A percentile compares a stretch with the other conserved stretches of the same genome.
Evolutionary conservation across 768 basidiomycete genomes (phyloP).

Genomic region (Kondoa subrosea): DNA sequence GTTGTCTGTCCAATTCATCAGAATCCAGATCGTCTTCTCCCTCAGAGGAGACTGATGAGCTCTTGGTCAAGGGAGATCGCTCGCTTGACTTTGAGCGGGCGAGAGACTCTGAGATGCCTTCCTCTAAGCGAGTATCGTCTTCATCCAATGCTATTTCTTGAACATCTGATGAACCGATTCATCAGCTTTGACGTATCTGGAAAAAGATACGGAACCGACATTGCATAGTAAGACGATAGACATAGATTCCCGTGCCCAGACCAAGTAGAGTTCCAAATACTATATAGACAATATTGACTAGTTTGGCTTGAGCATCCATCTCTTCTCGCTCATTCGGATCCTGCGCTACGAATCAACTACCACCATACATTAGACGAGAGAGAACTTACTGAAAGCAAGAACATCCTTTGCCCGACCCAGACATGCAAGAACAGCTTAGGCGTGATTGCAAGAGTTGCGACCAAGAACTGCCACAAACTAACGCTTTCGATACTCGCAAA

Average conservation of each 20-base stretch:
- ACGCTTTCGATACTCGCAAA: conserved; percentile 54
- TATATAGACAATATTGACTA: conserved; percentile 48
- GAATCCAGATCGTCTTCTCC: conserved; percentile 11
- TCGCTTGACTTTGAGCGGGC: neutral
- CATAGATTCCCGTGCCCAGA: conserved; percentile 49
- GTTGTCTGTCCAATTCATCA: neutral
- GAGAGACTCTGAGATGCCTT: too few species aligned
- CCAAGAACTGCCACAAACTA: conserved; percentile 53
- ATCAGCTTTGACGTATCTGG: neutral
- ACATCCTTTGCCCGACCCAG: conserved; percentile 62
- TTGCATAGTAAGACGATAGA: conserved; percentile 27
- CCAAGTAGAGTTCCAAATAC: conserved; percentile 46
- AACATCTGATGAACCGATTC: neutral
- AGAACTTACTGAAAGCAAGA: conserved; percentile 35
- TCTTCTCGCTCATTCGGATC: conserved; percentile 55
- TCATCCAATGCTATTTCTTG: neutral
- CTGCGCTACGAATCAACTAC: conserved; percentile 30
- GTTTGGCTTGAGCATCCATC: conserved; percentile 59
- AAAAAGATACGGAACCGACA: conserved; percentile 16
- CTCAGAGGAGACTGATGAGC: too few species aligned
- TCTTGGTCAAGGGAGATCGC: conserved; percentile 16
- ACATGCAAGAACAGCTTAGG: conserved; percentile 58
- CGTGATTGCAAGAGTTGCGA: conserved; percentile 47
- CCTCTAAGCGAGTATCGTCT: neutral
- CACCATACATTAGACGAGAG: too few species aligned